phyloP scores from a whole-genome alignment of 1,139 yeast genomes.

The Blastobotrys illinoisensis region DNA sequence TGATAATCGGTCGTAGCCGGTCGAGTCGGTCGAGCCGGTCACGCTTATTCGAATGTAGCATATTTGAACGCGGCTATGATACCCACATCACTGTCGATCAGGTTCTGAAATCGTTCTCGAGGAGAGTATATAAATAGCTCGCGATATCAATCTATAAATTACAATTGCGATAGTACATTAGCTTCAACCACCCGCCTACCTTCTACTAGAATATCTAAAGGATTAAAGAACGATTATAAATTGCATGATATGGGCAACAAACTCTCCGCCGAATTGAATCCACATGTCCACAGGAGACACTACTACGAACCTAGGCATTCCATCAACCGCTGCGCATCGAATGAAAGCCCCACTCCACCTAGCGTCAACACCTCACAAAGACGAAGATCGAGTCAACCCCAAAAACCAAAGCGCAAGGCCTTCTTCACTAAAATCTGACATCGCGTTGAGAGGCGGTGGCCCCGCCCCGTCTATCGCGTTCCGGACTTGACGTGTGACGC shows the following conservation, averaged over 20 bases:
- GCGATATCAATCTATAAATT: not conserved
- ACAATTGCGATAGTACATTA: too few species aligned
- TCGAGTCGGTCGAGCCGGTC: too few species aligned
- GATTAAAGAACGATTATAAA: too few species aligned
- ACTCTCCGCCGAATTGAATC: not conserved
- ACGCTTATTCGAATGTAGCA: too few species aligned
- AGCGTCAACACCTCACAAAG: not conserved
- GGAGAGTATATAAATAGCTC: not conserved
- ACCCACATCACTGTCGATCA: not conserved
- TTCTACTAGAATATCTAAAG: too few species aligned
- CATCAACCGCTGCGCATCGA: not conserved
- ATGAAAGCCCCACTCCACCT: not conserved
- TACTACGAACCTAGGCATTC: not conserved
- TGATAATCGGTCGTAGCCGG: too few species aligned
- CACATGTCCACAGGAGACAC: not conserved
- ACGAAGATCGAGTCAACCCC: not conserved
- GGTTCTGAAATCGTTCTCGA: not conserved
- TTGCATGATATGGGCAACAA: not conserved
- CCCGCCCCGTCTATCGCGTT: not conserved
- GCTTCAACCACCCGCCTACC: too few species aligned
- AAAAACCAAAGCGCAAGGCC: not conserved
- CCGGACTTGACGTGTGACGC: not conserved
- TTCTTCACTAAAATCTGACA: not conserved
- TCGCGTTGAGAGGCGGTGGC: not conserved
- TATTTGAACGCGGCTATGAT: not conserved